A percentile compares a stretch with the other conserved stretches of the same genome.
These are phyloP conservation scores for Xylona heveae DNA, from an alignment of 495 filamentous ascomycete species.

Conservation along the genomic window DNA sequence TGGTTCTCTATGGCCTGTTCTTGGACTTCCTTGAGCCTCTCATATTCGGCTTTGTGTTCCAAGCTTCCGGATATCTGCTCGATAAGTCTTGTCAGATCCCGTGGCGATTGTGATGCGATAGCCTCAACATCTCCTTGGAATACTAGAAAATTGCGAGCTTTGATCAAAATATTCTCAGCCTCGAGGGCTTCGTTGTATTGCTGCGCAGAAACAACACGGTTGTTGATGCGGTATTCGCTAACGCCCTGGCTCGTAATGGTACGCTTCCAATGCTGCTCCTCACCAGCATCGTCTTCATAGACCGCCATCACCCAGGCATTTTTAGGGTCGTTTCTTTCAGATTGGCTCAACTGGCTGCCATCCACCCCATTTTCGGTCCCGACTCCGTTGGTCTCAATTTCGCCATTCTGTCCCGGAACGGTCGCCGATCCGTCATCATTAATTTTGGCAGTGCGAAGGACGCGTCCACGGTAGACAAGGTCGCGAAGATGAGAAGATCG, in stretches of 20 bases:
- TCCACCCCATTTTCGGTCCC: conserved; percentile 25
- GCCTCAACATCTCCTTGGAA: conserved; percentile 97
- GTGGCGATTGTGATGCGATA: conserved; percentile 86
- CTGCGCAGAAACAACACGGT: conserved; percentile 64
- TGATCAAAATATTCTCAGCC: conserved; percentile 89
- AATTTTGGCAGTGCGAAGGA: conserved; percentile 76
- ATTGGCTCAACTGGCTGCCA: conserved; percentile 27
- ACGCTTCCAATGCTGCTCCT: conserved; percentile 90
- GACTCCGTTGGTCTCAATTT: conserved; percentile 28
- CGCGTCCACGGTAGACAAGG: conserved; percentile 86
- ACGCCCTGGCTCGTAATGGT: conserved; percentile 70
- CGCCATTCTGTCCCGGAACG: conserved; percentile 23
- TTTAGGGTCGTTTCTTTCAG: conserved; percentile 51
- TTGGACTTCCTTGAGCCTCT: conserved; percentile 61
- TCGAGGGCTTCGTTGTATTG: conserved; percentile 91
- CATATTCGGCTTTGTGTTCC: conserved; percentile 91
- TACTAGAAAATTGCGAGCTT: conserved; percentile 91
- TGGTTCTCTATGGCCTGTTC: conserved; percentile 79
- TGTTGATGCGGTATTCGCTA: conserved; percentile 95
- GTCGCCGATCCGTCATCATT: conserved; percentile 63
- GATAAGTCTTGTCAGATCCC: conserved; percentile 83
- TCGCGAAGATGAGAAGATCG: conserved; percentile 90
- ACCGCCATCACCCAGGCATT: conserved; percentile 98
- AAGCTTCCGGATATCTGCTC: conserved; percentile 95
- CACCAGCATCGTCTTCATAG: conserved; percentile 92